These are phyloP conservation scores for Novakomyces olei DNA, from an alignment of 805 yeast genomes.

Conservation along the genomic window DNA sequence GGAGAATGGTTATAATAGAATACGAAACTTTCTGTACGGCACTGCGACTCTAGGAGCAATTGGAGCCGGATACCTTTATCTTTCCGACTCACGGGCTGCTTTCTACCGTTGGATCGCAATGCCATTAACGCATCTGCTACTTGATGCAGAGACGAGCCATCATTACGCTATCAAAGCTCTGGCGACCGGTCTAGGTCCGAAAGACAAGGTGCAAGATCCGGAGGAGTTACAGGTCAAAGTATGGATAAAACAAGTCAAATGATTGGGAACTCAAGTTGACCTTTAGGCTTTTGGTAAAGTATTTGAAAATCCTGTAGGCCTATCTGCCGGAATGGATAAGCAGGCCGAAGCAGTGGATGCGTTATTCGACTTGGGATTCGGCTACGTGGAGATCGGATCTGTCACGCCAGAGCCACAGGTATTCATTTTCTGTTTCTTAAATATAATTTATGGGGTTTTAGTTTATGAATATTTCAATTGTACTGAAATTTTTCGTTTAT, in stretches of 20 bases:
- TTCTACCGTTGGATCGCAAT: slow-evolving; percentile 61
- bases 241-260: not conserved
- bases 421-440: no score
- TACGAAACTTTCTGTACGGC: slow-evolving; percentile 8
- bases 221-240: slow-evolving; percentile 31
- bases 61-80: slow-evolving; percentile 27
- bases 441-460: no score
- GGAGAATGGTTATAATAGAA: no score
- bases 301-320: slow-evolving; percentile 60
- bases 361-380: slow-evolving; percentile 54
- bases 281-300: slow-evolving; percentile 33
- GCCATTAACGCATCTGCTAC: slow-evolving; percentile 45
- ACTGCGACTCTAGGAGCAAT: slow-evolving; percentile 7
- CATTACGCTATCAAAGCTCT: slow-evolving; percentile 44
- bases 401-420: slow-evolving; percentile 85
- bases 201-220: slow-evolving; percentile 17
- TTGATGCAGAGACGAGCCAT: slow-evolving; percentile 80
- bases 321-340: slow-evolving; percentile 92
- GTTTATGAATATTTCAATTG: no score
- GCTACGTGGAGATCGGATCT: slow-evolving; percentile 82
- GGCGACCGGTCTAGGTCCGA: slow-evolving; percentile 49
- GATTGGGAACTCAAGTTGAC: not conserved
- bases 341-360: slow-evolving; percentile 80
- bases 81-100: slow-evolving; percentile 58
- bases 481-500: no score